Evolutionary conservation across 129 eudicot species (phyloP).

Genomic region (Tagetes patula): DNA sequence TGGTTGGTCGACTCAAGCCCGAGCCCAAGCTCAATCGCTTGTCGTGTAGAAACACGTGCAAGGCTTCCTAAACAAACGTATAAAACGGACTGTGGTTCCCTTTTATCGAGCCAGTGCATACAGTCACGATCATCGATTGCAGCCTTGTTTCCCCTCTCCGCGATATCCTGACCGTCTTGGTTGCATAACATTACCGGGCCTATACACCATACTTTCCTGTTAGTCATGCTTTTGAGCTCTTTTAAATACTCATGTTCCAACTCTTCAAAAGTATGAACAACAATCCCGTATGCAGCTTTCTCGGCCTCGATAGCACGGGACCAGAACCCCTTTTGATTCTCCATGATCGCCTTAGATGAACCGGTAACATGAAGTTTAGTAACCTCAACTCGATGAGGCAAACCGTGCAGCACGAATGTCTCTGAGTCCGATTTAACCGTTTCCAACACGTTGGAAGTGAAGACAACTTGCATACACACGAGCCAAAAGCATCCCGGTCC

Average conservation of each 20-base stretch:
- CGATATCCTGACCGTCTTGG: conserved; percentile 28
- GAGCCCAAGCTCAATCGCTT: conserved; percentile 50
- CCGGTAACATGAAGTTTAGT: conserved; percentile 31
- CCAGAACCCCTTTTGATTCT: neutral
- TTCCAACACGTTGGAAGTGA: neutral
- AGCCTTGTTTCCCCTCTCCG: conserved; percentile 49
- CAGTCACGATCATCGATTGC: conserved; percentile 37
- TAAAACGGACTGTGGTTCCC: conserved; percentile 40
- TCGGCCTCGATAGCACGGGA: conserved; percentile 17
- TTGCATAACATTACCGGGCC: conserved; percentile 61
- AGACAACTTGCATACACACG: conserved; percentile 12
- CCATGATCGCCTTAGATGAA: neutral
- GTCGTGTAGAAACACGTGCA: conserved; percentile 33
- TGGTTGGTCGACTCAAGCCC: conserved; percentile 46
- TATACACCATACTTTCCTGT: conserved; percentile 9
- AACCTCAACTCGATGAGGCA: conserved; percentile 31
- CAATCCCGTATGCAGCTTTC: conserved; percentile 32
- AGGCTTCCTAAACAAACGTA: conserved; percentile 60
- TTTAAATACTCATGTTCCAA: conserved; percentile 45
- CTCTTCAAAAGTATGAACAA: conserved; percentile 57
- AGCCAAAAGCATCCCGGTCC: conserved; percentile 46
- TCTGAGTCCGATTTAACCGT: conserved; percentile 23
- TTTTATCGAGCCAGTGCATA: conserved; percentile 46
- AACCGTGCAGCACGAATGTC: conserved; percentile 36
- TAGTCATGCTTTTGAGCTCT: conserved; percentile 15